Percentiles rank a stretch among this genome's conserved stretches.
Conservation (phyloP, 31 red algal genomes). For the Endocladia muricata region DNA sequence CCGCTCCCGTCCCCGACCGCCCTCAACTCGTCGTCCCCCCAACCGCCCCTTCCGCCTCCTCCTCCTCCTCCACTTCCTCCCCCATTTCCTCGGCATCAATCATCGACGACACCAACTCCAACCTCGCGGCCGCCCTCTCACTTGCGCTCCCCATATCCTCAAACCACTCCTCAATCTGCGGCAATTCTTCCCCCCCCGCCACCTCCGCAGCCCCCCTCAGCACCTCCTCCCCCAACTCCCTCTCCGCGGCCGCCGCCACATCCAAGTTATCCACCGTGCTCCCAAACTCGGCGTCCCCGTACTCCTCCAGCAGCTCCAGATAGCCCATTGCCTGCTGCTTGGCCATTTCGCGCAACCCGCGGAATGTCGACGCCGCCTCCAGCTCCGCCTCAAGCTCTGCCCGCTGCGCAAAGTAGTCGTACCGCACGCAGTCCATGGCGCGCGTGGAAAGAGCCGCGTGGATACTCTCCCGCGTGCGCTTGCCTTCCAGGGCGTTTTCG, state of each 20-base stretch:
- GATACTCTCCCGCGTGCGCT: slow-evolving; percentile 5
- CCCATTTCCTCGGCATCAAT: slow-evolving; percentile 28
- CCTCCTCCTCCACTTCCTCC: slow-evolving; percentile 4
- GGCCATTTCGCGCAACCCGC: slow-evolving; percentile 1
- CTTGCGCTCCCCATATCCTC: slow-evolving; percentile 33
- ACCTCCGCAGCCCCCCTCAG: not conserved
- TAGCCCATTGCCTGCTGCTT: slow-evolving; percentile 55
- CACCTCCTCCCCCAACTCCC: slow-evolving; percentile 13
- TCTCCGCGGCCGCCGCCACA: slow-evolving; percentile 10
- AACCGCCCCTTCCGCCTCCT: slow-evolving; percentile 20
- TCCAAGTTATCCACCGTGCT: slow-evolving; percentile 34
- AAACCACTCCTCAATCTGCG: slow-evolving; percentile 44
- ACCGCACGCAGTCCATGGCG: slow-evolving; percentile 31
- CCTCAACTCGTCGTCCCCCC: no score
- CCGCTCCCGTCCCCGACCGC: no score
- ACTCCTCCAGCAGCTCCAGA: slow-evolving; percentile 52
- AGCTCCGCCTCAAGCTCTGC: slow-evolving; percentile 61
- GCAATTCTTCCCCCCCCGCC: slow-evolving; percentile 15
- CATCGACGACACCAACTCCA: slow-evolving; percentile 24
- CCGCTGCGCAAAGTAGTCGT: slow-evolving; percentile 73
- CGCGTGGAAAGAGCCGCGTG: slow-evolving; percentile 29
- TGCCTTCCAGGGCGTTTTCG: slow-evolving; percentile 9
- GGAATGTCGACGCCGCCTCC: slow-evolving; percentile 52
- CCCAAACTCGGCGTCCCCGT: slow-evolving; percentile 35
- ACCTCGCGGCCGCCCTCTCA: slow-evolving; percentile 8